Conservation (phyloP, 305 asterid species). For the Petunia hybrid region DNA sequence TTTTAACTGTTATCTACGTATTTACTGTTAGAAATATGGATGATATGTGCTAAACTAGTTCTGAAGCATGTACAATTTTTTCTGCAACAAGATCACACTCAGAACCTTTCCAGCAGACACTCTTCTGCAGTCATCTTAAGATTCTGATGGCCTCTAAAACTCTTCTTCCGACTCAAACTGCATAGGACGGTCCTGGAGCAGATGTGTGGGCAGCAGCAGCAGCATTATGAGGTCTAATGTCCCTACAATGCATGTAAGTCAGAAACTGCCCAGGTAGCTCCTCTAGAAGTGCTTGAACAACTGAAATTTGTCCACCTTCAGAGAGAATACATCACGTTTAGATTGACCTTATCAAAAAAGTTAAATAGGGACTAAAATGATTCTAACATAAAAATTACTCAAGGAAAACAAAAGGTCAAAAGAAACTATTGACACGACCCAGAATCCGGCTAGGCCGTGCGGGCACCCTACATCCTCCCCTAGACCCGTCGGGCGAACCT, state of each 20-base stretch:
- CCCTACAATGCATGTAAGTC: slow-evolving; percentile 66
- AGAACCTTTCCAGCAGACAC: slow-evolving; percentile 15
- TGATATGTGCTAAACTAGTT: slow-evolving; percentile 8
- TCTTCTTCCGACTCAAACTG: slow-evolving; percentile 22
- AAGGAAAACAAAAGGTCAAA: not conserved
- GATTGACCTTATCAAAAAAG: not conserved
- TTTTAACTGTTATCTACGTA: not conserved
- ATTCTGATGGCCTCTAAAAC: not conserved
- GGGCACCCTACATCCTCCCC: too few relatives aligned
- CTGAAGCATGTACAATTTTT: not conserved
- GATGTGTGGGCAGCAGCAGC: slow-evolving; percentile 36
- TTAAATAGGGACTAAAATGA: not conserved
- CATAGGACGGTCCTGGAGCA: slow-evolving; percentile 16
- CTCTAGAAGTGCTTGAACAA: slow-evolving; percentile 77
- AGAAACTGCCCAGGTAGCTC: slow-evolving; percentile 83
- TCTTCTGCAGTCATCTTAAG: not conserved
- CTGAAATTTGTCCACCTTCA: slow-evolving; percentile 69
- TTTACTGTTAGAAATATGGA: not conserved
- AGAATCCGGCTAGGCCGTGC: too few relatives aligned
- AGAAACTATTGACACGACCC: not conserved
- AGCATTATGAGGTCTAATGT: slow-evolving; percentile 61
- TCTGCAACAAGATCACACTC: not conserved
- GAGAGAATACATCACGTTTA: not conserved
- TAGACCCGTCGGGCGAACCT: too few relatives aligned
- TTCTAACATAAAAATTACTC: not conserved